Conservation (phyloP, 257 asterid species). For the Solanum habrochaites region DNA sequence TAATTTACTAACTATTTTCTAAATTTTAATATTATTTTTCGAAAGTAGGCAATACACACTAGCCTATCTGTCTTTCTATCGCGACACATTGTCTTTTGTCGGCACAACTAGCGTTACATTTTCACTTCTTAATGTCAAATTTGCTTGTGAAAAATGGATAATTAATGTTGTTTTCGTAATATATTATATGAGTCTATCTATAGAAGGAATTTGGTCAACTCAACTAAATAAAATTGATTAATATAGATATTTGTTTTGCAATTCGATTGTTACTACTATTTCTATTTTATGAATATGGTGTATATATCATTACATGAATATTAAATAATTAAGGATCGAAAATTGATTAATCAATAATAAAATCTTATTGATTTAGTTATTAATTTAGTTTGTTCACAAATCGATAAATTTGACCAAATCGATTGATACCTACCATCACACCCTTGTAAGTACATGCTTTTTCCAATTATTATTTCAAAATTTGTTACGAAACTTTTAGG, state of each 20-base stretch:
- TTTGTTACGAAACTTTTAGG: background rate
- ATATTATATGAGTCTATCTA: background rate
- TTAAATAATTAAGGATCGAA: background rate
- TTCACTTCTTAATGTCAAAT: background rate
- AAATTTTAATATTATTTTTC: background rate
- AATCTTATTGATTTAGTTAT: background rate
- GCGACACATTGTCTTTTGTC: background rate
- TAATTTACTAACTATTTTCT: background rate
- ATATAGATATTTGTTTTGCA: background rate
- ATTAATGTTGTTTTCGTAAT: background rate
- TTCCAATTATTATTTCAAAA: background rate
- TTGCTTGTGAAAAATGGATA: background rate
- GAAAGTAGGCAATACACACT: background rate
- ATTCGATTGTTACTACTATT: background rate
- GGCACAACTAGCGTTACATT: background rate
- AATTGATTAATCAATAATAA: background rate
- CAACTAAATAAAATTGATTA: background rate
- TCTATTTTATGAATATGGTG: background rate
- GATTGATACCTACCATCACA: background rate
- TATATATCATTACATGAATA: background rate
- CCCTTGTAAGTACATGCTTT: background rate
- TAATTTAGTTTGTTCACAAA: background rate
- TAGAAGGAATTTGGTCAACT: background rate
- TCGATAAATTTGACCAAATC: background rate
- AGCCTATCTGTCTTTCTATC: background rate